Conservation (phyloP, 805 yeast genomes). For the Jamesozyma hellenica region DNA sequence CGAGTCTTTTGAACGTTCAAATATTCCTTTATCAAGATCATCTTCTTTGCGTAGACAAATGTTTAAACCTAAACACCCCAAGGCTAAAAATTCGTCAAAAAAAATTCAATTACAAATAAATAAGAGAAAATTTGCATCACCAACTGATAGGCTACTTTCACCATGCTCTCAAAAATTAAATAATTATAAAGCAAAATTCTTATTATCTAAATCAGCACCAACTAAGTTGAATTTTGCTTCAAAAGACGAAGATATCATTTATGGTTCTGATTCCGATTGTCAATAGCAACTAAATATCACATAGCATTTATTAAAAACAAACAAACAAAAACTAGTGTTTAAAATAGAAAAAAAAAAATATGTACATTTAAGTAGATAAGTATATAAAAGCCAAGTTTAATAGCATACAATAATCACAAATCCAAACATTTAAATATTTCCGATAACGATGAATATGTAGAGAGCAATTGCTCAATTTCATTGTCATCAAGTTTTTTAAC, state of each 20-base stretch:
- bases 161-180: constrained; percentile 49
- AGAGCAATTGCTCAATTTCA: constrained; percentile 4
- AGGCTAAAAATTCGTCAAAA: background rate
- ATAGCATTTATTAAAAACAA: background rate
- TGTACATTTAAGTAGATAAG: too few species aligned
- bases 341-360: background rate
- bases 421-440: constrained; percentile 2
- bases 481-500: constrained; percentile 1
- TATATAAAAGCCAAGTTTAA: too few species aligned
- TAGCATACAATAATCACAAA: background rate
- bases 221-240: constrained; percentile 14
- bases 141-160: constrained; percentile 48
- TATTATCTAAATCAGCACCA: constrained; percentile 15
- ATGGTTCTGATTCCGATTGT: constrained; percentile 4
- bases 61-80: constrained; percentile 14
- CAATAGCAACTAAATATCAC: background rate
- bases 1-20: background rate
- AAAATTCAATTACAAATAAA: background rate
- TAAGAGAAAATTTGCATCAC: constrained; percentile 35
- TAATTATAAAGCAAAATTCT: constrained; percentile 34
- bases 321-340: background rate
- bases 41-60: constrained; percentile 16
- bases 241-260: background rate
- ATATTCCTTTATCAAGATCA: background rate
- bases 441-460: background rate